A percentile compares a stretch with the other conserved stretches of the same genome.
phyloP scores from a whole-genome alignment of 805 yeast genomes.

The Candida pseudofarinosa region DNA sequence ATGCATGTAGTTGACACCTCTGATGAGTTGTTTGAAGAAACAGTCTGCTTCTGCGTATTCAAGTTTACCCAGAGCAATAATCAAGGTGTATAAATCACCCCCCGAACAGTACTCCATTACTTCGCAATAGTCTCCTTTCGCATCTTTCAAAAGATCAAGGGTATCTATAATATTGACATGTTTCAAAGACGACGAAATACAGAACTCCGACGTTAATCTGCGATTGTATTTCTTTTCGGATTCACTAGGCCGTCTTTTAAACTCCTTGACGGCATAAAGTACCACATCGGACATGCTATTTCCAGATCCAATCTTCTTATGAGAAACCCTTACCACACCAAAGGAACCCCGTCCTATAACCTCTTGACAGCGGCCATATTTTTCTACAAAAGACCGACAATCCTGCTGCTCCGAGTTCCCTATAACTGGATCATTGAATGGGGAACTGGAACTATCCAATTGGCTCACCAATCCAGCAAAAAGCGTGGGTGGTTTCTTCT shows the following conservation, averaged over 20 bases:
- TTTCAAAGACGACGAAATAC: conserved; percentile 73
- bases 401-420: conserved; percentile 24
- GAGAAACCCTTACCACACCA: conserved; percentile 89
- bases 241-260: conserved; percentile 59
- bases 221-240: conserved; percentile 63
- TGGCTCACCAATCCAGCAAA: conserved; percentile 65
- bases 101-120: conserved; percentile 85
- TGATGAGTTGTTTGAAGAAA: conserved; percentile 76
- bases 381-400: conserved; percentile 66
- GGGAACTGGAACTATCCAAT: conserved; percentile 35
- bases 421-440: conserved; percentile 16
- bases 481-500: conserved; percentile 58
- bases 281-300: conserved; percentile 34
- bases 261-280: conserved; percentile 85
- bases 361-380: conserved; percentile 93
- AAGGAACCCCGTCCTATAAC: conserved; percentile 91
- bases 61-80: conserved; percentile 71
- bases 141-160: conserved; percentile 72
- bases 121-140: conserved; percentile 78
- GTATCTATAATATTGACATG: conserved; percentile 77
- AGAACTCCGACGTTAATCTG: conserved; percentile 76
- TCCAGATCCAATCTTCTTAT: conserved; percentile 46
- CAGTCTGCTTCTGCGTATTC: conserved; percentile 87
- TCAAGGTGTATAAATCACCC: conserved; percentile 73
- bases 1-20: conserved; percentile 87